phyloP scores from a whole-genome alignment of 169 alveolate genomes.

The Plasmodium knowlesi region DNA sequence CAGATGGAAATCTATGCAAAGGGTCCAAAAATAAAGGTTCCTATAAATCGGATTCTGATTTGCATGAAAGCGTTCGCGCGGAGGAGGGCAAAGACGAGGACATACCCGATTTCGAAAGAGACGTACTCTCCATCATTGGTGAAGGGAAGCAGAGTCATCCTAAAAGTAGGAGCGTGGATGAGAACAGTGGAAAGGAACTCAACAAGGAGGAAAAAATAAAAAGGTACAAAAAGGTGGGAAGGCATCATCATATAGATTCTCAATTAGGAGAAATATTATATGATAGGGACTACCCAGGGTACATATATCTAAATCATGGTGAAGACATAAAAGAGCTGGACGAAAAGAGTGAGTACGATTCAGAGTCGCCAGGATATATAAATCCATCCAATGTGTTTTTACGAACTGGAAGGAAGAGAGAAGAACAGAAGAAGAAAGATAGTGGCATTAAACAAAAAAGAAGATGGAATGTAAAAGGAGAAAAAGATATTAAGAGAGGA shows the following conservation, averaged over 20 bases:
- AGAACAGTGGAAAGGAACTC: not conserved
- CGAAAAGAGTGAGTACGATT: constrained; percentile 50
- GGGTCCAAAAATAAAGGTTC: not conserved
- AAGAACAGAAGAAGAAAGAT: constrained; percentile 78
- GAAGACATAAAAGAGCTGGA: constrained; percentile 52
- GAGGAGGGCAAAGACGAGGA: not conserved
- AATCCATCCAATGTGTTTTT: constrained; percentile 83
- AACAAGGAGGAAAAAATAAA: constrained; percentile 38
- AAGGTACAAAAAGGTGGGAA: constrained; percentile 70
- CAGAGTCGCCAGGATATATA: constrained; percentile 79
- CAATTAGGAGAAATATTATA: constrained; percentile 40
- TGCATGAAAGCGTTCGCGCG: not conserved
- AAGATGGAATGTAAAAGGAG: constrained; percentile 80
- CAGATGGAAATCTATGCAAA: not conserved
- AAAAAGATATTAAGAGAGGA: constrained; percentile 87
- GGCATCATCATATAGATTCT: constrained; percentile 43
- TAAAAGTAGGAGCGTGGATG: not conserved
- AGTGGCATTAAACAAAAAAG: constrained; percentile 81
- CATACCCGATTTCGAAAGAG: constrained; percentile 11
- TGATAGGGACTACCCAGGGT: constrained; percentile 73
- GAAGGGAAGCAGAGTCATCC: not conserved
- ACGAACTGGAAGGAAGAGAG: constrained; percentile 85
- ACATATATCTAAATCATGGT: constrained; percentile 68
- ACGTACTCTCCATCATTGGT: not conserved
- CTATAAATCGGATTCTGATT: not conserved